A percentile compares a stretch with the other conserved stretches of the same genome.
These are phyloP conservation scores for Pulicaria dysenterica DNA, from an alignment of 129 eudicot genomes.

Conservation along the genomic window DNA sequence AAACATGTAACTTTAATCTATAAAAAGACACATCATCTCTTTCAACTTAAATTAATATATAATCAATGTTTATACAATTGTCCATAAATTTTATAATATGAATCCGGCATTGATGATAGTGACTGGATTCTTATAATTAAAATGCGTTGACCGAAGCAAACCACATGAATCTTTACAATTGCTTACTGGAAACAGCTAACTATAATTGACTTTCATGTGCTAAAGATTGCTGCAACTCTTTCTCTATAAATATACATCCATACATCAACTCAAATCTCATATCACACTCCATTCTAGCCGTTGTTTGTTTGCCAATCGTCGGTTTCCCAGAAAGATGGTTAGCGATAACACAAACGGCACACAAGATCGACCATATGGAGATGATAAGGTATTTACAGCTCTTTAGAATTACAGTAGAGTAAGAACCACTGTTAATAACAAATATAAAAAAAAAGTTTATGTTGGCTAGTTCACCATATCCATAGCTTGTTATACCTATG, in stretches of 20 bases:
- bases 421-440: neutral
- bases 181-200: constrained; percentile 41
- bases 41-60: neutral
- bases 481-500: constrained; percentile 1
- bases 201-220: constrained; percentile 8
- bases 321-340: constrained; percentile 10
- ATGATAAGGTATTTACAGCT: constrained; percentile 23
- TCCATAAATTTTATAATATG: neutral
- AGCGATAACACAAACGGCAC: constrained; percentile 21
- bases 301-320: neutral
- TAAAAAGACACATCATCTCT: no score
- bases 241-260: constrained; percentile 10
- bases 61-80: neutral
- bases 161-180: constrained; percentile 30
- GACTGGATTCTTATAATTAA: neutral
- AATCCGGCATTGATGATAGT: neutral
- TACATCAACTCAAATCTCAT: constrained; percentile 8
- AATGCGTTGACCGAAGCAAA: constrained; percentile 28
- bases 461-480: neutral
- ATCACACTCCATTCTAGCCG: neutral
- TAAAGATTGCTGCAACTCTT: neutral
- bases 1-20: no score
- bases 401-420: neutral
- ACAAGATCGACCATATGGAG: constrained; percentile 32
- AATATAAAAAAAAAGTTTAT: no score